These are phyloP conservation scores for Sclerotinia minor DNA, from an alignment of 2,329 filamentous ascomycete genomes.

Conservation along the genomic window DNA sequence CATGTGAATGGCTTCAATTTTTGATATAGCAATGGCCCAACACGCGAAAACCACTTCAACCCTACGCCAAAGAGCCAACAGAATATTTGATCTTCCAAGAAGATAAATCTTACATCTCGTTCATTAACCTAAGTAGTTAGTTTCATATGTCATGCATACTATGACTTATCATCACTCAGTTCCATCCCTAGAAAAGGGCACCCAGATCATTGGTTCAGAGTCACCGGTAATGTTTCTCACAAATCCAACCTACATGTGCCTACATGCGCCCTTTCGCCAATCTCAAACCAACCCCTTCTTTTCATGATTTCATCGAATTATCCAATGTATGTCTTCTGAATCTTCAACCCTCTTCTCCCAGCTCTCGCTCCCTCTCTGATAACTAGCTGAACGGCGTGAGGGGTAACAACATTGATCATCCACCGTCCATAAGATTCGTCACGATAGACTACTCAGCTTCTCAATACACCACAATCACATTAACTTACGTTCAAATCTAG, in stretches of 20 bases:
- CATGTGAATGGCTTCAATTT: too few species aligned
- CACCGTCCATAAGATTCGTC: neutral
- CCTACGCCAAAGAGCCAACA: too few species aligned
- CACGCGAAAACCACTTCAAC: too few species aligned
- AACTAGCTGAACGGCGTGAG: neutral
- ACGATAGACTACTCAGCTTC: neutral
- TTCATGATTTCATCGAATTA: too few species aligned
- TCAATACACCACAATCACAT: neutral
- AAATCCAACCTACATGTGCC: neutral
- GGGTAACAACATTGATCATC: neutral
- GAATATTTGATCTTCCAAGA: too few species aligned
- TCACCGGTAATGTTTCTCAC: too few species aligned
- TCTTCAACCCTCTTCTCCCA: neutral
- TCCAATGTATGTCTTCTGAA: neutral
- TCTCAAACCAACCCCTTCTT: neutral
- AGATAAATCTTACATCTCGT: too few species aligned
- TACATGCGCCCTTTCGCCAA: conserved; percentile 1
- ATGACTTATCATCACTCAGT: neutral
- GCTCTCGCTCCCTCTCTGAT: neutral
- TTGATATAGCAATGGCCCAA: too few species aligned
- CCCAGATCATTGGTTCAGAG: too few species aligned
- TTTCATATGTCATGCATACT: too few species aligned
- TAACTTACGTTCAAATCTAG: neutral
- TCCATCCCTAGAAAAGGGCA: neutral
- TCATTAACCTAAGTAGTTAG: too few species aligned